Conservation (phyloP, 148 eudicot species). For the Chenopodium quinoa region DNA sequence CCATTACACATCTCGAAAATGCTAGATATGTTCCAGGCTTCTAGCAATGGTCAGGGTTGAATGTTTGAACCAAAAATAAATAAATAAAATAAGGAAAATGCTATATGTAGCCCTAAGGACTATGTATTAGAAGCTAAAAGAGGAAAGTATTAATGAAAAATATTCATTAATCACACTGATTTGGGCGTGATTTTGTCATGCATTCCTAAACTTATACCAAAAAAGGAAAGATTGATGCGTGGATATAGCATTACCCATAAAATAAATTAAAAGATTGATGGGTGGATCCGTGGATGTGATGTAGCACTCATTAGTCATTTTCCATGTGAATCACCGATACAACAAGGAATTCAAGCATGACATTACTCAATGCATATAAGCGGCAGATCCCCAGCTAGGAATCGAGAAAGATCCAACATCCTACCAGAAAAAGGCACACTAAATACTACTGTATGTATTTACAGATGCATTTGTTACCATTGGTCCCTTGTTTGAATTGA, state of each 20-base stretch:
- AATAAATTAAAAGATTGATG: too few species aligned
- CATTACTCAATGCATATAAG: neutral
- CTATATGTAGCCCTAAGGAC: too few species aligned
- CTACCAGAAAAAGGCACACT: neutral
- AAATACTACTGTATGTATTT: neutral
- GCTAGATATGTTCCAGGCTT: neutral
- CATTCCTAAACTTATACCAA: too few species aligned
- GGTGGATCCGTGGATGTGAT: neutral
- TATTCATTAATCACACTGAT: too few species aligned
- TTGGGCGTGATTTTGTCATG: too few species aligned
- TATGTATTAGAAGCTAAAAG: too few species aligned
- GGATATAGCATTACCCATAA: too few species aligned
- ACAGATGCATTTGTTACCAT: neutral
- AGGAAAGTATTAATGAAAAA: too few species aligned
- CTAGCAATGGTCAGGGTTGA: neutral
- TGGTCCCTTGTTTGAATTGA: neutral
- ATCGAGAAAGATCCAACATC: neutral
- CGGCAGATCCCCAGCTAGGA: neutral
- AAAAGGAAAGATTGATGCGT: too few species aligned
- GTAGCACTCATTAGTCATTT: neutral
- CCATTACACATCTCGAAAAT: neutral
- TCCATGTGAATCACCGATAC: neutral
- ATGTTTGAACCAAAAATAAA: too few species aligned
- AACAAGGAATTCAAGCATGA: slow-evolving; percentile 2
- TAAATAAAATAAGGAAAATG: too few species aligned